phyloP scores from a whole-genome alignment of 2,329 filamentous ascomycete species.

The Curvularia hawaiiensis region DNA sequence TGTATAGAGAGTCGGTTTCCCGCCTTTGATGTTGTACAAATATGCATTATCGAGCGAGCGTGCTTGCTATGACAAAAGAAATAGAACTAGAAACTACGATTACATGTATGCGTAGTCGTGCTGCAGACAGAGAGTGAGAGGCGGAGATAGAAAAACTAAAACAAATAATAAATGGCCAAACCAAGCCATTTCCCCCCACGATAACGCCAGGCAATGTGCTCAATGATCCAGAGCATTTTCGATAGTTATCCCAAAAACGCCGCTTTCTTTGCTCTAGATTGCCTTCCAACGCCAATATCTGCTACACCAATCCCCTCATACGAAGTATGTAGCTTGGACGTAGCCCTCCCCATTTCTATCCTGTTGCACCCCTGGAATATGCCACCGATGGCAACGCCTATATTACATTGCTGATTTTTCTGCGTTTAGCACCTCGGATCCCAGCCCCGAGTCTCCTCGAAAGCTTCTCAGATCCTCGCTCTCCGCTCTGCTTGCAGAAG shows the following conservation, averaged over 20 bases:
- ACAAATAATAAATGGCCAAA: constrained; percentile 4
- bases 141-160: background rate
- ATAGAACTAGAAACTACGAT: constrained; percentile 16
- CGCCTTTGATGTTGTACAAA: background rate
- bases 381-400: background rate
- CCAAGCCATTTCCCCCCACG: background rate
- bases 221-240: constrained; percentile 4
- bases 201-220: constrained; percentile 9
- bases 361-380: constrained; percentile 1
- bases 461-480: constrained; percentile 8
- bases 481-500: constrained; percentile 12
- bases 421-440: constrained; percentile 13
- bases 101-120: constrained; percentile 9
- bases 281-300: constrained; percentile 7
- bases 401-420: constrained; percentile 17
- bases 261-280: background rate
- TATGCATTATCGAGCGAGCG: background rate
- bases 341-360: constrained; percentile 1
- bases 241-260: constrained; percentile 9
- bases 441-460: constrained; percentile 11
- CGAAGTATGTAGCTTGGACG: background rate
- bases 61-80: constrained; percentile 1
- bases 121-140: background rate
- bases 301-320: constrained; percentile 4
- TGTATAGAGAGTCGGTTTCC: too few relatives aligned